phyloP scores from a whole-genome alignment of 768 basidiomycete species.

The Kwoniella bestiolae region DNA sequence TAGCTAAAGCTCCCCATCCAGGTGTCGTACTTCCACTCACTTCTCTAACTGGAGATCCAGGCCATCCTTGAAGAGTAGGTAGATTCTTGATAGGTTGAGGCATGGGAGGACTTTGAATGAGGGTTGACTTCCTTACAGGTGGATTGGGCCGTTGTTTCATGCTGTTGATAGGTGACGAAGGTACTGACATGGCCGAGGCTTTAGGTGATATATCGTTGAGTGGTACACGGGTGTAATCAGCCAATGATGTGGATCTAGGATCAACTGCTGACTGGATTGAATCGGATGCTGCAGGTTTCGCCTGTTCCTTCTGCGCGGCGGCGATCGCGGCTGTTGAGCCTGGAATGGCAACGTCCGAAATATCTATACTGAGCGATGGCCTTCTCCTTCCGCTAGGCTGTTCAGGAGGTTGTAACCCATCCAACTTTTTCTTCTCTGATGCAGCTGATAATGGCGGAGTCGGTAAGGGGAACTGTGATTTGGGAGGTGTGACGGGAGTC shows the following conservation, averaged over 20 bases:
- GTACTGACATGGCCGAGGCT: slow-evolving; percentile 1
- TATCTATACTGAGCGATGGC: slow-evolving; percentile 27
- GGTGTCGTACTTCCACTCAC: slow-evolving; percentile 32
- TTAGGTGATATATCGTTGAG: slow-evolving; percentile 21
- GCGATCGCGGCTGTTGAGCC: slow-evolving; percentile 16
- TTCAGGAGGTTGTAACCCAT: slow-evolving; percentile 7
- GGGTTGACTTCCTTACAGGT: slow-evolving; percentile 40
- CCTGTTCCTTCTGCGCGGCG: slow-evolving; percentile 17
- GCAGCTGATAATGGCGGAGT: slow-evolving; percentile 8
- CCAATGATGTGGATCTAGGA: slow-evolving; percentile 1
- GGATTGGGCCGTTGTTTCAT: slow-evolving; percentile 41
- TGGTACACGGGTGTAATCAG: slow-evolving; percentile 3
- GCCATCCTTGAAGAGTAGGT: slow-evolving; percentile 49
- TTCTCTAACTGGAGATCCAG: slow-evolving; percentile 28
- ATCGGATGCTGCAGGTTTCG: background rate
- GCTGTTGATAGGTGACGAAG: slow-evolving; percentile 20
- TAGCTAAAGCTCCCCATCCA: slow-evolving; percentile 41
- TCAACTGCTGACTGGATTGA: background rate
- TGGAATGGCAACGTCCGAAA: slow-evolving; percentile 19
- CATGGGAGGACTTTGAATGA: slow-evolving; percentile 53
- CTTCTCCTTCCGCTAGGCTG: slow-evolving; percentile 9
- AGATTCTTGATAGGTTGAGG: slow-evolving; percentile 57
- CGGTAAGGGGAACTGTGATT: slow-evolving; percentile 3
- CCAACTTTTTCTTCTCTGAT: background rate
- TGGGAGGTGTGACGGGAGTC: slow-evolving; percentile 11